Conservation (phyloP, 2,329 filamentous ascomycete genomes). For the Monilinia fructigena region DNA sequence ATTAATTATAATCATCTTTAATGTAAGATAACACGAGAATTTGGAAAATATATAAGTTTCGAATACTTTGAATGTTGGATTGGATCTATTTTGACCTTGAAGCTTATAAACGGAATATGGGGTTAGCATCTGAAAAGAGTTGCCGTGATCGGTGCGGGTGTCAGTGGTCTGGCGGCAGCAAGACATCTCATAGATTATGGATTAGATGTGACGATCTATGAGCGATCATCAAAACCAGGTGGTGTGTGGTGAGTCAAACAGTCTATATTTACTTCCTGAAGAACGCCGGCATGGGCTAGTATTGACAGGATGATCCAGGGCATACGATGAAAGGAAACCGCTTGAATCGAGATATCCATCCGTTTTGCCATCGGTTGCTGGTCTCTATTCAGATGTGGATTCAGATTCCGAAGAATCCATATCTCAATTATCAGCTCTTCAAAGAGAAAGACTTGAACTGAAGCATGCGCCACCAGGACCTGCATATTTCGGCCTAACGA, state of each 20-base stretch:
- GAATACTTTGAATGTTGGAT: constrained; percentile 9
- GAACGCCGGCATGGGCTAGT: background rate
- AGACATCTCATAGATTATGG: constrained; percentile 48
- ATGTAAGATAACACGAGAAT: background rate
- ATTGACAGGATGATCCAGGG: constrained; percentile 24
- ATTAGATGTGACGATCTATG: constrained; percentile 53
- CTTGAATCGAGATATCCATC: constrained; percentile 33
- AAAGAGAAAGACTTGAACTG: constrained; percentile 23
- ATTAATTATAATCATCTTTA: background rate
- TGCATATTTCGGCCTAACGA: constrained; percentile 34
- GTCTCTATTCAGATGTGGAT: constrained; percentile 22
- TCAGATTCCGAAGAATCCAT: constrained; percentile 11
- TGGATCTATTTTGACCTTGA: constrained; percentile 12
- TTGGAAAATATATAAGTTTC: background rate
- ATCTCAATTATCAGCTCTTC: background rate
- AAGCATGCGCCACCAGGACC: constrained; percentile 36
- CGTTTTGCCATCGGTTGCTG: constrained; percentile 30
- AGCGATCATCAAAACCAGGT: constrained; percentile 51
- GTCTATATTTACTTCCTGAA: background rate
- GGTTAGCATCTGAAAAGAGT: constrained; percentile 33
- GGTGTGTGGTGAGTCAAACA: constrained; percentile 49
- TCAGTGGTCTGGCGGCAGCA: constrained; percentile 50
- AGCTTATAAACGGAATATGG: constrained; percentile 14
- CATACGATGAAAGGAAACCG: constrained; percentile 34
- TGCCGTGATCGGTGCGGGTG: constrained; percentile 52